Percentiles rank a stretch among this genome's conserved stretches.
These are phyloP conservation scores for Tieghemostelium lacteum DNA, from an alignment of 78 protist genomes.

Conservation along the genomic window DNA sequence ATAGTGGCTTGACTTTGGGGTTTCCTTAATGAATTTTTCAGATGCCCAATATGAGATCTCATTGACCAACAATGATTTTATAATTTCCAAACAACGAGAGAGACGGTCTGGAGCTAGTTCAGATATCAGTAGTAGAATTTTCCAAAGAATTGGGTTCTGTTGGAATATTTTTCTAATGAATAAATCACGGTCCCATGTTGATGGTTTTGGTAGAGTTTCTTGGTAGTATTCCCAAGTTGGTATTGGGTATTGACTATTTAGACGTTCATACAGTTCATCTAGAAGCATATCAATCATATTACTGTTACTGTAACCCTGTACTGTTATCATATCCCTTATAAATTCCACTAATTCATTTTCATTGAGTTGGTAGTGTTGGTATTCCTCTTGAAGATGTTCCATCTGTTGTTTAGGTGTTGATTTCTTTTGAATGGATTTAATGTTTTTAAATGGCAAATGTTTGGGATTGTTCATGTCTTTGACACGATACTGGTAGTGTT, in stretches of 20 bases:
- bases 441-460: slow-evolving; percentile 44
- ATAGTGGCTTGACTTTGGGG: slow-evolving; percentile 29
- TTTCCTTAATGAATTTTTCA: neutral
- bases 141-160: slow-evolving; percentile 51
- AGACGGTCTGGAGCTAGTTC: slow-evolving; percentile 53
- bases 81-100: slow-evolving; percentile 22
- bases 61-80: slow-evolving; percentile 49
- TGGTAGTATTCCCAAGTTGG: slow-evolving; percentile 62
- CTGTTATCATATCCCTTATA: too few relatives aligned
- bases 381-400: neutral
- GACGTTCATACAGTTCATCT: slow-evolving; percentile 6
- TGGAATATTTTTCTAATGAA: slow-evolving; percentile 59
- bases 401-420: neutral
- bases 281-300: slow-evolving; percentile 11
- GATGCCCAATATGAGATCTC: slow-evolving; percentile 49
- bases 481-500: slow-evolving; percentile 51
- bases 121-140: slow-evolving; percentile 54
- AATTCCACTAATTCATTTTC: neutral
- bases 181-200: slow-evolving; percentile 55
- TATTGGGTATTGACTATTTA: neutral
- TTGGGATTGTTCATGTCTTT: slow-evolving; percentile 55
- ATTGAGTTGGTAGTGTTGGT: neutral
- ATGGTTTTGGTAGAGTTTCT: slow-evolving; percentile 66
- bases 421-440: neutral
- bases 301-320: neutral